These are phyloP conservation scores for Fusarium palustre DNA, from an alignment of 2,329 filamentous ascomycete genomes.

Conservation along the genomic window DNA sequence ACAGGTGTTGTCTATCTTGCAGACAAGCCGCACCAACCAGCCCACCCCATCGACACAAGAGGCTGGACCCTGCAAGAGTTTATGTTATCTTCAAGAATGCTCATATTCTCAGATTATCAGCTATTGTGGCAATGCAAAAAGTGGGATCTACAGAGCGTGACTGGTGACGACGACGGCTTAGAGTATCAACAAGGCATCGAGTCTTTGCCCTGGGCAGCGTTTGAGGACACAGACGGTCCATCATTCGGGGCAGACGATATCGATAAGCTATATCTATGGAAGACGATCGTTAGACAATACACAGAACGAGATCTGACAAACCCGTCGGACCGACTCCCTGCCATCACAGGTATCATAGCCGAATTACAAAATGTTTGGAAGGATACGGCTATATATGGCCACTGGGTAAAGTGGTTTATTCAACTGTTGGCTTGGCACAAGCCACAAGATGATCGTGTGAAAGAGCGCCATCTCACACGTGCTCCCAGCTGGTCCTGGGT, in stretches of 20 bases:
- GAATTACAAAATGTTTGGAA: not conserved
- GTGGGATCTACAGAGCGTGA: not conserved
- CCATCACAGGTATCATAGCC: fast-evolving
- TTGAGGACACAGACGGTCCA: fast-evolving
- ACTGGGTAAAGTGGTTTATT: slow-evolving; percentile 8
- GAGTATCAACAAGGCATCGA: not conserved
- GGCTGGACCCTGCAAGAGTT: slow-evolving; percentile 3
- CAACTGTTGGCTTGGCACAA: not conserved
- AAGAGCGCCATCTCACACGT: fast-evolving
- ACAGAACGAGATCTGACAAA: fast-evolving
- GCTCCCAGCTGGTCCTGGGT: slow-evolving; percentile 3
- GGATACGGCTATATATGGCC: not conserved
- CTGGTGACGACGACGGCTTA: fast-evolving
- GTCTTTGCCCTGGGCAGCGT: not conserved
- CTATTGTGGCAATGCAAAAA: slow-evolving; percentile 6
- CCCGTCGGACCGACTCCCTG: not conserved
- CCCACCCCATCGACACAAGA: not conserved
- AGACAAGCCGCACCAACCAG: fast-evolving
- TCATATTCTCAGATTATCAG: slow-evolving; percentile 5
- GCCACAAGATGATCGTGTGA: fast-evolving
- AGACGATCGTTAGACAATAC: not conserved
- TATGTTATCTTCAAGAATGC: not conserved
- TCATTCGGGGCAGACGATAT: not conserved
- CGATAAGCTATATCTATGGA: not conserved
- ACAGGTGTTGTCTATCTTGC: not conserved